phyloP scores from a whole-genome alignment of 2,329 filamentous ascomycete species.

The Cadophora gregata region DNA sequence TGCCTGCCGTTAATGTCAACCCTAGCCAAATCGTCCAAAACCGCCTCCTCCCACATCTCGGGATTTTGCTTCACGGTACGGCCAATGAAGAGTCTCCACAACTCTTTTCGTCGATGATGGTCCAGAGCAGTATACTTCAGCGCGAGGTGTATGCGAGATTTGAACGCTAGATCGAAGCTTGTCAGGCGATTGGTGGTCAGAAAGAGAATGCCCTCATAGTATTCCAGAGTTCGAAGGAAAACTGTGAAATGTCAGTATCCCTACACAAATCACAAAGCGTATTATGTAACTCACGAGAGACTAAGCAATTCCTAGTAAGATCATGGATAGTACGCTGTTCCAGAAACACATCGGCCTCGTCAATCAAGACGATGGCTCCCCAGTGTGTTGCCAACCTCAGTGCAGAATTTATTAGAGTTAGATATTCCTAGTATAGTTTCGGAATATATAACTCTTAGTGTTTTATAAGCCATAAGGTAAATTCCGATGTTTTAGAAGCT shows the following conservation, averaged over 20 bases:
- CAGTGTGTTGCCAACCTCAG: slow-evolving; percentile 31
- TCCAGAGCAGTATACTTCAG: slow-evolving; percentile 37
- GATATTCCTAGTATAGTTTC: too few relatives aligned
- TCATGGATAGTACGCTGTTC: slow-evolving; percentile 22
- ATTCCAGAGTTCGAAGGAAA: slow-evolving; percentile 48
- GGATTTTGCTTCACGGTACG: neutral
- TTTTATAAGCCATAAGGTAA: too few relatives aligned
- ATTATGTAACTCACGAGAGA: slow-evolving; percentile 45
- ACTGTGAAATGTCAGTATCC: slow-evolving; percentile 26
- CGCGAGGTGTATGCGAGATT: slow-evolving; percentile 45
- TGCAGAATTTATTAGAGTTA: too few relatives aligned
- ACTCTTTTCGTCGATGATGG: slow-evolving; percentile 15
- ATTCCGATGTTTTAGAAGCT: too few relatives aligned
- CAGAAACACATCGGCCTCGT: slow-evolving; percentile 31
- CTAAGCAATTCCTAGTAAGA: slow-evolving; percentile 28
- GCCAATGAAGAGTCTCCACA: slow-evolving; percentile 27
- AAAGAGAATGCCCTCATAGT: slow-evolving; percentile 50
- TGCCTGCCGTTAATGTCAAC: slow-evolving; percentile 41
- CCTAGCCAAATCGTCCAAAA: slow-evolving; percentile 18
- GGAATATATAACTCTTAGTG: too few relatives aligned
- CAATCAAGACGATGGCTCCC: slow-evolving; percentile 25
- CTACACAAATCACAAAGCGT: too few relatives aligned
- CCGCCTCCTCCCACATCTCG: neutral
- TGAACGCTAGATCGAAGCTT: slow-evolving; percentile 47
- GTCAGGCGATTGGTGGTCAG: slow-evolving; percentile 50